A percentile compares a stretch with the other conserved stretches of the same genome.
Conservation (phyloP, 805 yeast species). For the Ogataea haglerorum region DNA sequence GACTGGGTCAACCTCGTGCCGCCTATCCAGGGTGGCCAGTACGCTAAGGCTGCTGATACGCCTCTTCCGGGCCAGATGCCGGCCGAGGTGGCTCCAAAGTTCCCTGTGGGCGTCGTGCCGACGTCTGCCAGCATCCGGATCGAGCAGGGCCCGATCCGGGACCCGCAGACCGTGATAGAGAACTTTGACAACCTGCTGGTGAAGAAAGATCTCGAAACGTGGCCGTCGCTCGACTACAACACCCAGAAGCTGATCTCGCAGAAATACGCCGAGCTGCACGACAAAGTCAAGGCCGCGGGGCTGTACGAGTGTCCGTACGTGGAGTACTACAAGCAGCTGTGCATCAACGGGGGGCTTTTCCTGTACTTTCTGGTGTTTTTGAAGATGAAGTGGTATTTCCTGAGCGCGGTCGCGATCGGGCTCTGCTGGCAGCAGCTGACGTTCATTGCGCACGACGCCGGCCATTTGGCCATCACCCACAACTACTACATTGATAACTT, state of each 20-base stretch:
- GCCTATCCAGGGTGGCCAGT: constrained; percentile 81
- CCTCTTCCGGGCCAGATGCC: constrained; percentile 40
- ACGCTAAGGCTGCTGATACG: constrained; percentile 27
- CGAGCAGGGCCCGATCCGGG: constrained; percentile 38
- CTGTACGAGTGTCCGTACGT: constrained; percentile 71
- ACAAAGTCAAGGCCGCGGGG: constrained; percentile 51
- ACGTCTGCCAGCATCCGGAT: constrained; percentile 26
- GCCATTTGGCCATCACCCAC: constrained; percentile 81
- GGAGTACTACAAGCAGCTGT: constrained; percentile 65
- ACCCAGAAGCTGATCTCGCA: constrained; percentile 58
- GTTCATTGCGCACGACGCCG: constrained; percentile 88
- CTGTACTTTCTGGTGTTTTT: constrained; percentile 48
- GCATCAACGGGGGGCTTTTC: constrained; percentile 56
- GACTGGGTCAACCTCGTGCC: constrained; percentile 77
- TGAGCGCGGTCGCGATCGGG: constrained; percentile 67
- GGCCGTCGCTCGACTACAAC: constrained; percentile 64
- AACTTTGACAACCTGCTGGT: constrained; percentile 57
- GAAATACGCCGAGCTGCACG: constrained; percentile 61
- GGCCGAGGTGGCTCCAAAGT: constrained; percentile 44
- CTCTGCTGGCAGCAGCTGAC: constrained; percentile 87
- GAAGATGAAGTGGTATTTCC: constrained; percentile 40
- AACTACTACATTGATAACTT: constrained; percentile 72
- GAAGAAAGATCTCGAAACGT: constrained; percentile 48
- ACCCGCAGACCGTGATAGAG: constrained; percentile 51
- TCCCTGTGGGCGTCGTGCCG: constrained; percentile 47